Evolutionary conservation across 129 eudicot genomes (phyloP).

Genomic region (Erigeron canadensis): DNA sequence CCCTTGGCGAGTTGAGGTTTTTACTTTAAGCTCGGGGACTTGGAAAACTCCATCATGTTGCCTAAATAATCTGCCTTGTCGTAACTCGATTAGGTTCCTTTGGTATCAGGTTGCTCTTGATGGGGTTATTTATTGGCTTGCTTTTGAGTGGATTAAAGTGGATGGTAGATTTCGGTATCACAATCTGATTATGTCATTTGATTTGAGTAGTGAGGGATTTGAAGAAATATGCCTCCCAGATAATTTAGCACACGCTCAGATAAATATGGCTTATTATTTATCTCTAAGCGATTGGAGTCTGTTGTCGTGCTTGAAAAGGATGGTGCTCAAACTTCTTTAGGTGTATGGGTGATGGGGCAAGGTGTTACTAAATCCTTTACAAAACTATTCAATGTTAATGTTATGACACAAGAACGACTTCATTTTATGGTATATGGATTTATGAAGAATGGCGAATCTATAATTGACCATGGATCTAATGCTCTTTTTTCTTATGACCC

Average conservation of each 20-base stretch:
- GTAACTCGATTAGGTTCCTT: neutral
- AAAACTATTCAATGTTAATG: slow-evolving; percentile 25
- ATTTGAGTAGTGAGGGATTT: neutral
- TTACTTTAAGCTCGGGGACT: neutral
- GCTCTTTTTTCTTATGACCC: too few species aligned
- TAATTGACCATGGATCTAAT: neutral
- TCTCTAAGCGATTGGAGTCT: too few species aligned
- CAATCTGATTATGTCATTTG: neutral
- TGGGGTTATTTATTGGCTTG: neutral
- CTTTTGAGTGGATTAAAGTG: neutral
- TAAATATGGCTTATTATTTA: too few species aligned
- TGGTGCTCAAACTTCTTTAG: too few species aligned
- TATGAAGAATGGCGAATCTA: slow-evolving; percentile 31
- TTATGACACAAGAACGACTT: slow-evolving; percentile 6
- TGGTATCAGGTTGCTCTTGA: neutral
- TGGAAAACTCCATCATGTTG: neutral
- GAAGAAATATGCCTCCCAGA: neutral
- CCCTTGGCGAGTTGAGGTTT: too few species aligned
- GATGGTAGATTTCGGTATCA: neutral
- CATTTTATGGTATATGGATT: neutral
- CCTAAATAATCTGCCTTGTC: neutral
- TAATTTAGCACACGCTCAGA: too few species aligned
- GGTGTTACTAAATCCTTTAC: neutral
- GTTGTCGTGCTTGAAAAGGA: too few species aligned
- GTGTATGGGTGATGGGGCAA: too few species aligned